Base-by-base conservation (phyloP, 306 rosid genomes). In the Prosopis cineraria region DNA sequence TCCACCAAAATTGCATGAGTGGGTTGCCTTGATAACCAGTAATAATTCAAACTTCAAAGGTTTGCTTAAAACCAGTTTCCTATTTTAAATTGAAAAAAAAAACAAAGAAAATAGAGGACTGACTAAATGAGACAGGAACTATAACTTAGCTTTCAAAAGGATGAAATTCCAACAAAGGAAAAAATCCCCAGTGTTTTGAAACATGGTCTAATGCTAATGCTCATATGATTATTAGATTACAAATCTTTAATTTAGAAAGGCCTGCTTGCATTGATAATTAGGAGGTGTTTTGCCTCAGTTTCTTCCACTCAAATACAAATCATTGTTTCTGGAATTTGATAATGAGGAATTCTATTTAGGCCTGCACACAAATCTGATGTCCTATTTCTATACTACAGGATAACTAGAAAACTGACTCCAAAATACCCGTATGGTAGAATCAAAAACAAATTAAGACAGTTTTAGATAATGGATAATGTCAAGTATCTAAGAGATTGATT, bases 381-480 rank as follows among this genome's bases (percentile, higher is more conserved):
- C 6, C 29, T 30, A 8, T 41, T 55, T 78, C 4, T 20, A 31
- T 37, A 37, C 39, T 52, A n/a, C 53, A 22, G 24, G 62, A 55
- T 55, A 24, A 55, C 17, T 24, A 55, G 33, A 17, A 55, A 10
- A 7, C 17, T 55, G 11, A 24, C 19, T 11, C 31, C 7, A 55
- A 25, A 25, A 24, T 11, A 24, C 63, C 6, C 1, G 14, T 24
- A 55, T 6, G 9, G 29, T 2, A 53, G 33, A 55, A 55, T 17
- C 80, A 64, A 48, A 63, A 40, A 55, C 36, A 78, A 68, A 40
- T 50, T 59, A 29, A 29, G 70, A 74, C 37, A n/a, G 45, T 68
- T 24, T 30, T 27, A 59, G 36, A 36, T 44, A n/a, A n/a, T 16
- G 62, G 33, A 19, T 41, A 17, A 19, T 20, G 50, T 10, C 4